Evolutionary conservation across 768 basidiomycete genomes (phyloP).

Genomic region (Podaxis sp.): DNA sequence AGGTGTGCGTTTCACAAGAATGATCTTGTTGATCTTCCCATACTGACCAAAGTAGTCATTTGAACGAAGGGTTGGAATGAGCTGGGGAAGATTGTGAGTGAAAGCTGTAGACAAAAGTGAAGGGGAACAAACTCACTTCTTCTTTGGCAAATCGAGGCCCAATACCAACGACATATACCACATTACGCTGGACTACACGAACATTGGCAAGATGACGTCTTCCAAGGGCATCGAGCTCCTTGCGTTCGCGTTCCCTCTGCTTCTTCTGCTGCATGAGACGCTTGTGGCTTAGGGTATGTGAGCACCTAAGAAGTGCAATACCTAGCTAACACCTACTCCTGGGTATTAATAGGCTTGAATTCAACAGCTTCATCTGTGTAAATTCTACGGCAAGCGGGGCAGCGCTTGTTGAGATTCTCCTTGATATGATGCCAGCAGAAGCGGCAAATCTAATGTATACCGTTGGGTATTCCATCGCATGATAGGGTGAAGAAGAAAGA

Average conservation of each 20-base stretch:
- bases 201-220: slow-evolving; percentile 89
- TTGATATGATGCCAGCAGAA: slow-evolving; percentile 99
- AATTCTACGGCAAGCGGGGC: slow-evolving; percentile 92
- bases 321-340: slow-evolving; percentile 70
- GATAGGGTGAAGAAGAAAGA: slow-evolving; percentile 7
- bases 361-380: slow-evolving; percentile 93
- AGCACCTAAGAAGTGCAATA: slow-evolving; percentile 19
- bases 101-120: slow-evolving; percentile 8
- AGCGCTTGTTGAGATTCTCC: slow-evolving; percentile 92
- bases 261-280: slow-evolving; percentile 95
- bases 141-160: slow-evolving; percentile 94
- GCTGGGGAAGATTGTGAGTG: slow-evolving; percentile 39
- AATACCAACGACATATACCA: slow-evolving; percentile 95
- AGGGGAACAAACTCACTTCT: slow-evolving; percentile 62
- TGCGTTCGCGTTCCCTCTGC: slow-evolving; percentile 90
- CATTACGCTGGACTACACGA: slow-evolving; percentile 94
- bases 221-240: slow-evolving; percentile 86
- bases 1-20: slow-evolving; percentile 85
- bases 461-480: slow-evolving; percentile 12
- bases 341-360: slow-evolving; percentile 91
- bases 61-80: slow-evolving; percentile 89
- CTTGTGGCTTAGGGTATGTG: slow-evolving; percentile 67
- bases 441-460: slow-evolving; percentile 79
- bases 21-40: slow-evolving; percentile 95
- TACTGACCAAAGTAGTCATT: slow-evolving; percentile 98